Conservation (phyloP, 768 basidiomycete species). For the Leccinum broughii region DNA sequence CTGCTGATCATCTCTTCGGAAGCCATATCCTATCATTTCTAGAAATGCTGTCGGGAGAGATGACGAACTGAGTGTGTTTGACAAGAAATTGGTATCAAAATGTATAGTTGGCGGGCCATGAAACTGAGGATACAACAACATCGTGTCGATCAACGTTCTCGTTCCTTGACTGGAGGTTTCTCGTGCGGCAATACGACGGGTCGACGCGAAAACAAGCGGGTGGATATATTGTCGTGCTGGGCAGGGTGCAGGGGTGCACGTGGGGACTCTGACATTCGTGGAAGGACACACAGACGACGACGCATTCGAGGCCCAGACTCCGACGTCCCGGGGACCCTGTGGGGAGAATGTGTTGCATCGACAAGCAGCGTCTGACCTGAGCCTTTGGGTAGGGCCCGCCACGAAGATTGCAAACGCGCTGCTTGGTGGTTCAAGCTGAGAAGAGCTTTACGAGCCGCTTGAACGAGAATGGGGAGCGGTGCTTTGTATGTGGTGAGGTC, state of each 20-base stretch:
- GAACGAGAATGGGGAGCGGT: conserved; percentile 27
- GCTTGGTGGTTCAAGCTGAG: conserved; percentile 11
- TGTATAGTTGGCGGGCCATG: not conserved
- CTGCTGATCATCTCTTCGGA: too few species aligned
- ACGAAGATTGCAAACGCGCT: conserved; percentile 12
- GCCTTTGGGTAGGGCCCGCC: conserved; percentile 8
- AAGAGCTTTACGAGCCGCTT: conserved; percentile 24
- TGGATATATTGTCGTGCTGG: not conserved
- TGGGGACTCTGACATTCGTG: not conserved
- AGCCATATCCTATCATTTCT: too few species aligned
- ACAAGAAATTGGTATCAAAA: not conserved
- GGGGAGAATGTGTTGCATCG: not conserved
- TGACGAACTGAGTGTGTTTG: not conserved
- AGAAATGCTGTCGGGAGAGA: too few species aligned
- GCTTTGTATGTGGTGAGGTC: conserved; percentile 25
- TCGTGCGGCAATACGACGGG: conserved; percentile 1
- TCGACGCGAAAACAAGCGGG: conserved; percentile 4
- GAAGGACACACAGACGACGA: not conserved
- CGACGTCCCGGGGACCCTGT: not conserved
- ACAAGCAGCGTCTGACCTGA: not conserved
- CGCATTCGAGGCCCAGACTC: not conserved
- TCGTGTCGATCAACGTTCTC: not conserved
- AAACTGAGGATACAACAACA: not conserved
- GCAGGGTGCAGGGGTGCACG: not conserved
- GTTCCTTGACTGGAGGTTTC: not conserved